Percentiles rank a stretch among this genome's conserved stretches.
phyloP scores from a whole-genome alignment of 441 rosid genomes.

The Mallotus repandus region DNA sequence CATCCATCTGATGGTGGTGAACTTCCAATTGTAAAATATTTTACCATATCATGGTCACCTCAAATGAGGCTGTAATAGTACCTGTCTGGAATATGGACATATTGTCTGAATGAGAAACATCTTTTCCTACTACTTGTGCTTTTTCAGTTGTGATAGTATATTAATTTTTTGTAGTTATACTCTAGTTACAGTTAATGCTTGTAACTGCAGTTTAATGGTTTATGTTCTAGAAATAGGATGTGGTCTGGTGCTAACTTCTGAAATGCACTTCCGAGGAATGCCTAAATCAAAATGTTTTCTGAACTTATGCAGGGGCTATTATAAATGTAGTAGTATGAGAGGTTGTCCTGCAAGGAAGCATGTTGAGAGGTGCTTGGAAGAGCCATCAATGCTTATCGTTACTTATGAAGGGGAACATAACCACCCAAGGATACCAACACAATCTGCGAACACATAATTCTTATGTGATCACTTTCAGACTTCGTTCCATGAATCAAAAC shows the following conservation, averaged over 20 bases:
- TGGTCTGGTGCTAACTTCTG: neutral
- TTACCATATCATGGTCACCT: too few species aligned
- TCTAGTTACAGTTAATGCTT: neutral
- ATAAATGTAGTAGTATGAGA: slow-evolving; percentile 97
- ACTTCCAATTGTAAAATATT: neutral
- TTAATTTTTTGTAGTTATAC: neutral
- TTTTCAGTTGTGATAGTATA: neutral
- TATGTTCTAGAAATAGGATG: neutral
- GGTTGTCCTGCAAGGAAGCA: slow-evolving; percentile 99
- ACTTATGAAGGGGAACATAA: slow-evolving; percentile 97
- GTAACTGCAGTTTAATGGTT: neutral
- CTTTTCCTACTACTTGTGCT: neutral
- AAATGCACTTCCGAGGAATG: neutral
- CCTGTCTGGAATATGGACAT: neutral
- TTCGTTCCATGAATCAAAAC: slow-evolving; percentile 11
- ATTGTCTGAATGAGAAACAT: neutral
- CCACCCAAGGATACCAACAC: slow-evolving; percentile 66
- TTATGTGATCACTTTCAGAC: slow-evolving; percentile 12
- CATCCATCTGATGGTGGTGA: neutral
- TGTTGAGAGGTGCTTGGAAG: slow-evolving; percentile 93
- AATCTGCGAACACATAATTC: slow-evolving; percentile 45
- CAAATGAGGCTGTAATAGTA: too few species aligned
- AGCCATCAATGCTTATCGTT: slow-evolving; percentile 84
- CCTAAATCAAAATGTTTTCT: neutral
- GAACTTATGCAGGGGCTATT: slow-evolving; percentile 71